Base-by-base conservation (phyloP, 331 rosid genomes). In the Quercus lobata region DNA sequence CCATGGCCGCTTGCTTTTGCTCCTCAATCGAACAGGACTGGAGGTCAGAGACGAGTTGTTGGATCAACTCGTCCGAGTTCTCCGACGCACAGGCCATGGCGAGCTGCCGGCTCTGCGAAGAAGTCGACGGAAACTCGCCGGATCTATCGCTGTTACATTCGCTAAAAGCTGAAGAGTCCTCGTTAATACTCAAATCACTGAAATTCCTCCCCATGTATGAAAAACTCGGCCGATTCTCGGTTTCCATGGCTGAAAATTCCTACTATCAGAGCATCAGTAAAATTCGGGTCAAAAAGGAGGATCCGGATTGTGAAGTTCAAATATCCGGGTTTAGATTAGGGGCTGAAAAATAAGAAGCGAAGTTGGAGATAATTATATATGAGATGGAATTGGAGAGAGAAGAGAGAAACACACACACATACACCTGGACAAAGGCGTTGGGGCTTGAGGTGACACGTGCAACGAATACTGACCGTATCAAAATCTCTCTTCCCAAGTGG, bases 141-240 rank as follows among this genome's bases (percentile, higher is more conserved):
- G 99, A 95, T 93, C 96, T 87, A 73, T 95, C 99, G 76, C 99
- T 95, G 81, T 90, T 90, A 68, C 99, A 93, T 71, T 95, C 99
- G 83, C 99, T 93, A 76, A 95, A 95, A 52, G 99, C 97, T 18
- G 96, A 85, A 21, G 97, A 88, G 12, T 68, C 70, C 3, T 90
- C 91, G 53, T 75, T 90, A 85, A 76, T 82, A 65, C 84, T 82
- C 30, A 90, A 86, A 74, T 89, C 87, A 63, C 89, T 89, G 75
- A 90, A 82, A 46, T 66, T 87, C 60, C 89, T 82, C 7, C 92
- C 97, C 87, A 90, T 77, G 80, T 77, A 93, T 0, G 86, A 29
- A 78, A 69, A 86, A 74, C 76, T 82, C 14, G 66, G 10, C 3
- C 84, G 79, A 73, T 73, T 84, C 34, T 87, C 86, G 35, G 78